Conservation (phyloP, 305 asterid genomes). For the Fraxinus albicans region DNA sequence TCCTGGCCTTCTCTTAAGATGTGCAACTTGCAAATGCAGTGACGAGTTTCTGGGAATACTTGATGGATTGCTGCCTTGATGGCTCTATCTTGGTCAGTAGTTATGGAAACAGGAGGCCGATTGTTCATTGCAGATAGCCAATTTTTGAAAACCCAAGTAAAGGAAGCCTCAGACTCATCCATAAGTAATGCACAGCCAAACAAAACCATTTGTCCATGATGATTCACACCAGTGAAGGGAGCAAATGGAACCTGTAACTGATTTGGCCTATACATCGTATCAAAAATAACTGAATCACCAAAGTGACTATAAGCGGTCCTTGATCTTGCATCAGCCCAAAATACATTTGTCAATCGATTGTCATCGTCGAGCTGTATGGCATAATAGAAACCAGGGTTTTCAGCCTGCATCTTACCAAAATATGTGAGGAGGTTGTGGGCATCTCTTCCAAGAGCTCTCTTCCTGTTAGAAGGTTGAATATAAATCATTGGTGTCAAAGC, state of each 20-base stretch:
- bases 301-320: constrained; percentile 67
- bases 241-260: constrained; percentile 81
- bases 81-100: constrained; percentile 84
- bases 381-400: constrained; percentile 78
- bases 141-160: constrained; percentile 70
- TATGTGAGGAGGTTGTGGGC: constrained; percentile 74
- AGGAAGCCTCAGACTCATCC: constrained; percentile 79
- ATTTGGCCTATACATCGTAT: constrained; percentile 82
- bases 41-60: constrained; percentile 75
- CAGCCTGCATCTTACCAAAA: constrained; percentile 80
- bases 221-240: constrained; percentile 82
- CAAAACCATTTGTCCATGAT: constrained; percentile 71
- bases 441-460: constrained; percentile 70
- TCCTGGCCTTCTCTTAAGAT: constrained; percentile 91
- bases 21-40: constrained; percentile 86
- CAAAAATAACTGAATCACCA: constrained; percentile 77
- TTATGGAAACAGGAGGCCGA: constrained; percentile 64
- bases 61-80: constrained; percentile 67
- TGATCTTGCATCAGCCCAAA: constrained; percentile 91
- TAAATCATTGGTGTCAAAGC: constrained; percentile 51
- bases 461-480: constrained; percentile 54
- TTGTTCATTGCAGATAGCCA: constrained; percentile 81
- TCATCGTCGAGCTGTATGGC: constrained; percentile 81
- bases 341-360: constrained; percentile 62
- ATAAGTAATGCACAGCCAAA: constrained; percentile 86